Conservation (phyloP, 1,284 basidiomycete genomes). For the Schizopora paradoxa region DNA sequence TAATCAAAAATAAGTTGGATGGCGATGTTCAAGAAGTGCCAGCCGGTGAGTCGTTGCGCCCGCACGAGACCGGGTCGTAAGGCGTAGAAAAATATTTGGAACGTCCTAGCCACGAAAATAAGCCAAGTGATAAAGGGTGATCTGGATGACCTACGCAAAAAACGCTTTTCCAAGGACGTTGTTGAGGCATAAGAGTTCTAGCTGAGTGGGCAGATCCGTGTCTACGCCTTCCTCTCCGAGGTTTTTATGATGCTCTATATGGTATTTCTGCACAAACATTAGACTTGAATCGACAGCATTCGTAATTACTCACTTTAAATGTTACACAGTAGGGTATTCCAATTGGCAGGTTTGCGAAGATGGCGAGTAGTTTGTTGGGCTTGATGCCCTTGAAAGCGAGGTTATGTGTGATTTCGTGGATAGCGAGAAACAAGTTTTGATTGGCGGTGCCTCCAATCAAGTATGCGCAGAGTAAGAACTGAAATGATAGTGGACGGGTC, state of each 20-base stretch:
- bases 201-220: conserved; percentile 84
- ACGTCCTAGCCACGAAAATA: conserved; percentile 56
- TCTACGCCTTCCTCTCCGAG: conserved; percentile 96
- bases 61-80: conserved; percentile 94
- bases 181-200: conserved; percentile 85
- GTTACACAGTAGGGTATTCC: conserved; percentile 93
- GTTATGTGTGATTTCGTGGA: conserved; percentile 99
- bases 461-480: conserved; percentile 80
- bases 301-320: conserved; percentile 69
- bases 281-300: background rate
- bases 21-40: conserved; percentile 80
- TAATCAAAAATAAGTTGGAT: conserved; percentile 73
- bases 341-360: conserved; percentile 90
- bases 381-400: conserved; percentile 84
- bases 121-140: background rate
- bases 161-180: conserved; percentile 98
- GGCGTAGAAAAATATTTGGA: conserved; percentile 98
- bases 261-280: conserved; percentile 58
- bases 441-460: conserved; percentile 90
- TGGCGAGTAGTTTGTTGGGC: conserved; percentile 84
- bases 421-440: conserved; percentile 95
- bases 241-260: conserved; percentile 93
- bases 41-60: conserved; percentile 73
- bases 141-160: conserved; percentile 70
- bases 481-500: conserved; percentile 61